A percentile compares a stretch with the other conserved stretches of the same genome.
Evolutionary conservation across 2,329 filamentous ascomycete species (phyloP).

Genomic region (Trichophaea hybrida): DNA sequence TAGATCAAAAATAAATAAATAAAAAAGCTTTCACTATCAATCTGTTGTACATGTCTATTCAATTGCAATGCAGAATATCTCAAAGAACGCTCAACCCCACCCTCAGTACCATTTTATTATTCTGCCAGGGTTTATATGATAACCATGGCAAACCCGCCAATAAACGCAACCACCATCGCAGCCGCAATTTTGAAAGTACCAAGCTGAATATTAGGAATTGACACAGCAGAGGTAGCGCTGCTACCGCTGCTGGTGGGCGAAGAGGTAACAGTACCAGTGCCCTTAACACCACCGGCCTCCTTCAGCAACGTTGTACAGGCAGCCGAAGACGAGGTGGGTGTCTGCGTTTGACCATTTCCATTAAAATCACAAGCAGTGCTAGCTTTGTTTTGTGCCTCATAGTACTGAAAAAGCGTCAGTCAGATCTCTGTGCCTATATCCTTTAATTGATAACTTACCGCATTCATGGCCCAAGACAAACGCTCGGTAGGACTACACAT

Average conservation of each 20-base stretch:
- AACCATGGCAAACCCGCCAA: conserved; percentile 42
- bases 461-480: conserved; percentile 57
- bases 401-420: conserved; percentile 41
- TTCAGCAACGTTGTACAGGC: conserved; percentile 46
- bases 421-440: too few species aligned
- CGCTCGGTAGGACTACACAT: conserved; percentile 60
- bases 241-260: conserved; percentile 34
- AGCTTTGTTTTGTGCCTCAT: conserved; percentile 40
- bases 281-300: conserved; percentile 45
- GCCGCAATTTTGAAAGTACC: conserved; percentile 37
- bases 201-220: conserved; percentile 35
- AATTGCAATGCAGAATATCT: too few species aligned
- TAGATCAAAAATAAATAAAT: background rate
- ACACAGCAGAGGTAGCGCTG: conserved; percentile 29
- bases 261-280: conserved; percentile 42
- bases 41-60: background rate
- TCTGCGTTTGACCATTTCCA: conserved; percentile 39
- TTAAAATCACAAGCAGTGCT: conserved; percentile 54
- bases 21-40: background rate
- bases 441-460: conserved; percentile 8
- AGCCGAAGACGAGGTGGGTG: conserved; percentile 35
- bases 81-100: too few species aligned
- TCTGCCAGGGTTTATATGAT: conserved; percentile 34
- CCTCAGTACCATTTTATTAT: too few species aligned
- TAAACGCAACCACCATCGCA: conserved; percentile 38